Evolutionary conservation across 305 asterid genomes (phyloP).

Genomic region (Ilex paraguariensis): DNA sequence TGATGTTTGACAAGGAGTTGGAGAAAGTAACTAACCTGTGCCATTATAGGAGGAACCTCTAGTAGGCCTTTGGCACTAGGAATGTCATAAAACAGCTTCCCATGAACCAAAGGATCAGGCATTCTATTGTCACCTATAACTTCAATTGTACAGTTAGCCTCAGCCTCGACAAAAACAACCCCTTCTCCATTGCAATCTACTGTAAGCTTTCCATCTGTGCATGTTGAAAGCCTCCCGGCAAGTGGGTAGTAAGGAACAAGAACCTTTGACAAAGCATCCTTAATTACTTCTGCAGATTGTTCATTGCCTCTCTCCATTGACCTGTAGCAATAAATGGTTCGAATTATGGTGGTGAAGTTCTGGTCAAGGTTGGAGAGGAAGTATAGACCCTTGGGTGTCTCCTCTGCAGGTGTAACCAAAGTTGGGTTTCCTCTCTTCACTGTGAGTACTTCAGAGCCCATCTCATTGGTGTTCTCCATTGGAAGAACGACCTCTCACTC

Average conservation of each 20-base stretch:
- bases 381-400: slow-evolving; percentile 54
- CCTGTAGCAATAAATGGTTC: slow-evolving; percentile 73
- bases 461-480: slow-evolving; percentile 24
- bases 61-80: slow-evolving; percentile 64
- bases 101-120: slow-evolving; percentile 80
- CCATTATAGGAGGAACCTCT: slow-evolving; percentile 75
- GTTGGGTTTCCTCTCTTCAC: slow-evolving; percentile 55
- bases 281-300: slow-evolving; percentile 40
- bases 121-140: slow-evolving; percentile 64
- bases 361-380: slow-evolving; percentile 86
- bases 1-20: not conserved
- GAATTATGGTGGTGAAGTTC: slow-evolving; percentile 73
- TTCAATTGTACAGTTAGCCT: slow-evolving; percentile 49
- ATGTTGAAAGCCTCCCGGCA: slow-evolving; percentile 62
- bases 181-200: slow-evolving; percentile 85
- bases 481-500: not conserved
- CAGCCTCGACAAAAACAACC: slow-evolving; percentile 83
- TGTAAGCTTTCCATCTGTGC: slow-evolving; percentile 60
- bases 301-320: slow-evolving; percentile 59
- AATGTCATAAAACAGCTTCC: slow-evolving; percentile 73
- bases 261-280: slow-evolving; percentile 61
- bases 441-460: slow-evolving; percentile 20
- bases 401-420: slow-evolving; percentile 58
- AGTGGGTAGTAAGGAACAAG: slow-evolving; percentile 69
- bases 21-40: slow-evolving; percentile 44